Conservation (phyloP, 1,284 basidiomycete species). For the Pulveroboletus sp. region DNA sequence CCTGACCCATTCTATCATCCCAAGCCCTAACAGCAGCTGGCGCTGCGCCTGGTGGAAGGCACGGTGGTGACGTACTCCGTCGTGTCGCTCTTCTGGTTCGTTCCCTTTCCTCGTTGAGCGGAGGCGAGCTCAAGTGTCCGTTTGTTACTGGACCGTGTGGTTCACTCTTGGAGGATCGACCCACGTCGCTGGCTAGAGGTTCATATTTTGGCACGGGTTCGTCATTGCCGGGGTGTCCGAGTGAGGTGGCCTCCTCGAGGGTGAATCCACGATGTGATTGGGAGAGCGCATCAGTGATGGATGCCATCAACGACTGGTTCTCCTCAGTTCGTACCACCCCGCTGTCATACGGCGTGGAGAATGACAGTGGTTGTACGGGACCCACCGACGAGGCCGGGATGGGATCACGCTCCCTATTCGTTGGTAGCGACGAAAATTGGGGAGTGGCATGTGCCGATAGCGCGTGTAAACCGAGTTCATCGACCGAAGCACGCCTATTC, state of each 20-base stretch:
- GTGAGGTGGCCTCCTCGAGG: constrained; percentile 27
- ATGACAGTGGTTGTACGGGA: constrained; percentile 9
- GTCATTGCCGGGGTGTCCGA: constrained; percentile 18
- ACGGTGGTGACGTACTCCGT: constrained; percentile 34
- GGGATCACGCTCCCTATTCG: constrained; percentile 15
- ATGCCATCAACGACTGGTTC: constrained; percentile 50
- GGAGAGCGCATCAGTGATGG: constrained; percentile 52
- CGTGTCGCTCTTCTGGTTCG: constrained; percentile 29
- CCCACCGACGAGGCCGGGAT: background rate
- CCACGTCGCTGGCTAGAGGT: background rate
- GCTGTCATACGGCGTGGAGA: constrained; percentile 11
- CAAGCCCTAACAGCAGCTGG: constrained; percentile 37
- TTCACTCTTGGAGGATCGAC: constrained; percentile 16
- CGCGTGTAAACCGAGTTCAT: constrained; percentile 31
- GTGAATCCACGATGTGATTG: constrained; percentile 28
- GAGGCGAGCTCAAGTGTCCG: constrained; percentile 15
- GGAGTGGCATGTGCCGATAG: constrained; percentile 1
- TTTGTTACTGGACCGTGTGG: constrained; percentile 24
- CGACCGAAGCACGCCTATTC: constrained; percentile 26
- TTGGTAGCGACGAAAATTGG: constrained; percentile 31
- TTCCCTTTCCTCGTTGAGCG: constrained; percentile 16
- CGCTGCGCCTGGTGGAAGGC: constrained; percentile 39
- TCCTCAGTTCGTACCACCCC: constrained; percentile 22
- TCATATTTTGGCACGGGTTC: constrained; percentile 36
- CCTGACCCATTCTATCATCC: constrained; percentile 35